Base-by-base conservation (phyloP, 2,329 filamentous ascomycete genomes). In the Colletotrichum sp. region DNA sequence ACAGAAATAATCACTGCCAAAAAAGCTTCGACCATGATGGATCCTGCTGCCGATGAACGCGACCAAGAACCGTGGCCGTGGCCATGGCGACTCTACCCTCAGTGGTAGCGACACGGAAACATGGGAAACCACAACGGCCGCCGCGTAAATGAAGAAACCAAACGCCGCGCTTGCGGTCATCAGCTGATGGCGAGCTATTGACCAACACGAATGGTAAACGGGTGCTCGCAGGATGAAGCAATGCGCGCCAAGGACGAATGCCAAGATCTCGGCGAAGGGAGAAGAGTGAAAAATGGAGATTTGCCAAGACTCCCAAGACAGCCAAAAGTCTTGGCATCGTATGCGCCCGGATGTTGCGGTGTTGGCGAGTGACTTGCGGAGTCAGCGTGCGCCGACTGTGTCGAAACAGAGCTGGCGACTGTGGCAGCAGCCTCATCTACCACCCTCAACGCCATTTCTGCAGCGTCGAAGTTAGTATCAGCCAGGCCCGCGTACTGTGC, bases 301-400 rank as follows among this genome's bases (percentile, higher is more conserved):
- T 75, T 75, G 74, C 74, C 74, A 75, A 75, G 74, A 65, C 74
- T 59, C 30, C 70, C 74, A 75, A 75, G 73, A 75, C 70, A 75
- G 70, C 74, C 74, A 75, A 68, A 73, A 13, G 74, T 75, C 74
- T 75, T 75, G 74, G 74, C 74, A 75, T 75, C 44, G 70, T 75
- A 75, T 75, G 74, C 74, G 70, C 74, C 74, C 74, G 74, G 74
- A 75, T 75, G 74, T 75, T 32, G 59, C 74, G 74, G 74, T 75
- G 74, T 60, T 75, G 74, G 70, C 70, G 44, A 30, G 48, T 63
- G 66, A 75, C 74, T 24, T 52, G 59, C 9, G 6, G 10, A 34
- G 68, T 16, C 69, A 55, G 69, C 55, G 68, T 16, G 39, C 6
- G n/a, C 6, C n/a, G 4, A 26, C 22, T 5, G 30, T 74, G 48